phyloP scores from a whole-genome alignment of 208 protist genomes.

The Borovskyia barvae region DNA sequence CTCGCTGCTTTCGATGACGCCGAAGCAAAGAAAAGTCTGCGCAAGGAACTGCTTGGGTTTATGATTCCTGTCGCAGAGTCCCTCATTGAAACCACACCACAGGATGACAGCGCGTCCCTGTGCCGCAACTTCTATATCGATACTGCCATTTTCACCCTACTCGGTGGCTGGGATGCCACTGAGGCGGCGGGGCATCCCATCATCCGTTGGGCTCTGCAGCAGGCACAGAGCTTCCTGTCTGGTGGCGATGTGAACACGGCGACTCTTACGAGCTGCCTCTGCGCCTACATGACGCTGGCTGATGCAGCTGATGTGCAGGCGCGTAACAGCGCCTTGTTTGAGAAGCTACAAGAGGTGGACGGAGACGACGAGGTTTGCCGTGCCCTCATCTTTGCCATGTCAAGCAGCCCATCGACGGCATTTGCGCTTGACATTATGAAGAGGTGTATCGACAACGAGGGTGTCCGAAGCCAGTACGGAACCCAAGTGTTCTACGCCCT shows the following conservation, averaged over 20 bases:
- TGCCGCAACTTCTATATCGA: conserved; percentile 39
- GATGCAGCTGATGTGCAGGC: conserved; percentile 6
- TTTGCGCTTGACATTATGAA: conserved; percentile 60
- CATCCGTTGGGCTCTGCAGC: conserved; percentile 59
- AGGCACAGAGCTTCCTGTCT: conserved; percentile 51
- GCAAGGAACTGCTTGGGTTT: conserved; percentile 27
- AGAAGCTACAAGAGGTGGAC: conserved; percentile 47
- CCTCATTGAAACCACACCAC: conserved; percentile 5
- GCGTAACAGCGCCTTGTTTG: conserved; percentile 42
- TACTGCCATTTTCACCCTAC: conserved; percentile 23
- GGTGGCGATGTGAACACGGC: conserved; percentile 31
- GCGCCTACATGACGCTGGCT: conserved; percentile 46
- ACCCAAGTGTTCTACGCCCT: conserved; percentile 53
- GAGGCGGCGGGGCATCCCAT: conserved; percentile 27
- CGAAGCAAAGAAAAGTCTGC: conserved; percentile 18
- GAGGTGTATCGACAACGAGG: conserved; percentile 59
- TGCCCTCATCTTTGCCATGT: conserved; percentile 58
- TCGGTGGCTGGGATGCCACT: conserved; percentile 7
- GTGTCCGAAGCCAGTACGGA: conserved; percentile 81
- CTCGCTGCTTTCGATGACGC: conserved; percentile 41
- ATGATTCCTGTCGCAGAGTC: conserved; percentile 27
- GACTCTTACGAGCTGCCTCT: conserved; percentile 45
- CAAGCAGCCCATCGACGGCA: conserved; percentile 37
- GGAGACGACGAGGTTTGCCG: conserved; percentile 74
- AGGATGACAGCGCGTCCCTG: conserved; percentile 24